Evolutionary conservation across 139 green algal species (phyloP).

Genomic region (Monoraphidium neglectum): DNA sequence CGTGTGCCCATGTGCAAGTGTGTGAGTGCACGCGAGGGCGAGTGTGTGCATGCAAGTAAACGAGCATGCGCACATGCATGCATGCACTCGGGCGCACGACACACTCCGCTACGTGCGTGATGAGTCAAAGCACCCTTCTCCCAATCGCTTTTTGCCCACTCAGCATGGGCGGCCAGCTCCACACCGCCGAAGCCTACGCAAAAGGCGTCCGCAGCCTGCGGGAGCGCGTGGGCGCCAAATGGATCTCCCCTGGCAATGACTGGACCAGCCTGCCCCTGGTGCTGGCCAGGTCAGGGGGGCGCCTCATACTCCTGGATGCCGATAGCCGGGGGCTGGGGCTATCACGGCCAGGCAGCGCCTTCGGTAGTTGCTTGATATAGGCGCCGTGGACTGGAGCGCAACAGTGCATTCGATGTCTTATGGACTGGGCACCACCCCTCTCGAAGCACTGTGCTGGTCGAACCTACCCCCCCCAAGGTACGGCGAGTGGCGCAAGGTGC

Average conservation of each 20-base stretch:
- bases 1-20: too few relatives aligned
- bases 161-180: slow-evolving; percentile 41
- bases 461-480: slow-evolving; percentile 12
- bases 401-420: too few relatives aligned
- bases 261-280: slow-evolving; percentile 31
- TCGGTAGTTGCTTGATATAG: background rate
- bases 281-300: slow-evolving; percentile 13
- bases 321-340: background rate
- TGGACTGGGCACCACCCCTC: background rate
- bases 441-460: background rate
- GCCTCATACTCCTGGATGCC: background rate
- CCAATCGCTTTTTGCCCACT: background rate
- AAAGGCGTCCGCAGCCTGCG: slow-evolving; percentile 14
- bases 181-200: slow-evolving; percentile 24
- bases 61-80: too few relatives aligned
- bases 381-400: too few relatives aligned
- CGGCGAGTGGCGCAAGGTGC: slow-evolving; percentile 34
- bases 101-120: too few relatives aligned
- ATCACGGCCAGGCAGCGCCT: background rate
- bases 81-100: too few relatives aligned
- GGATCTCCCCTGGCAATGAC: slow-evolving; percentile 26
- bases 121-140: too few relatives aligned
- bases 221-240: background rate
- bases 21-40: too few relatives aligned
- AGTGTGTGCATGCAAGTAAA: too few relatives aligned